phyloP scores from a whole-genome alignment of 2,329 filamentous ascomycete species.

The Corniculantispora saksenae region DNA sequence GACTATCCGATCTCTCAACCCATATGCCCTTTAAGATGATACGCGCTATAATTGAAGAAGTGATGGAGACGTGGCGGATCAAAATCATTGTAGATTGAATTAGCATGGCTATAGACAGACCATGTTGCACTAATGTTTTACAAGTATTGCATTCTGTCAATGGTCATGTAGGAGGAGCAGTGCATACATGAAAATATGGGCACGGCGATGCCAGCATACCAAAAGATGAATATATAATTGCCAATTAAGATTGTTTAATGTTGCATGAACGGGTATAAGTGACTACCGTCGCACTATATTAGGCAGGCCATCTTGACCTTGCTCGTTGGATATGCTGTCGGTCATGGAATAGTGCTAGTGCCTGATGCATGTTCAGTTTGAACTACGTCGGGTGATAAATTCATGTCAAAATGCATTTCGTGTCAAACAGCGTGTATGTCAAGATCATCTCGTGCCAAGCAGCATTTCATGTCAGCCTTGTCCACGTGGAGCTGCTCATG shows the following conservation, averaged over 20 bases:
- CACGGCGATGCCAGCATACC: slow-evolving; percentile 1
- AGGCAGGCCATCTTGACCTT: no score
- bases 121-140: slow-evolving; percentile 16
- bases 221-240: slow-evolving; percentile 15
- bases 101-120: background rate
- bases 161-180: slow-evolving; percentile 8
- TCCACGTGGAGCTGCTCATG: slow-evolving; percentile 14
- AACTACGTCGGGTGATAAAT: background rate
- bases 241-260: slow-evolving; percentile 5
- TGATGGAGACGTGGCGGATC: background rate
- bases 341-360: no score
- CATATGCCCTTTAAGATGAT: slow-evolving; percentile 61
- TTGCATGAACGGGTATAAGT: no score
- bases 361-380: no score
- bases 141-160: slow-evolving; percentile 13
- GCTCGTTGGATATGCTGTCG: no score
- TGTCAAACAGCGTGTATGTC: no score
- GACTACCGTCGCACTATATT: no score
- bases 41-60: background rate
- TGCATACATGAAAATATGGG: slow-evolving; percentile 4
- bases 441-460: no score
- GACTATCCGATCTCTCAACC: slow-evolving; percentile 82
- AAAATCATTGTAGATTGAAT: slow-evolving; percentile 15
- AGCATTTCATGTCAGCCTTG: background rate
- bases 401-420: background rate